Evolutionary conservation across 164 flowering plant species (phyloP).

Genomic region (Saururus chinensis): DNA sequence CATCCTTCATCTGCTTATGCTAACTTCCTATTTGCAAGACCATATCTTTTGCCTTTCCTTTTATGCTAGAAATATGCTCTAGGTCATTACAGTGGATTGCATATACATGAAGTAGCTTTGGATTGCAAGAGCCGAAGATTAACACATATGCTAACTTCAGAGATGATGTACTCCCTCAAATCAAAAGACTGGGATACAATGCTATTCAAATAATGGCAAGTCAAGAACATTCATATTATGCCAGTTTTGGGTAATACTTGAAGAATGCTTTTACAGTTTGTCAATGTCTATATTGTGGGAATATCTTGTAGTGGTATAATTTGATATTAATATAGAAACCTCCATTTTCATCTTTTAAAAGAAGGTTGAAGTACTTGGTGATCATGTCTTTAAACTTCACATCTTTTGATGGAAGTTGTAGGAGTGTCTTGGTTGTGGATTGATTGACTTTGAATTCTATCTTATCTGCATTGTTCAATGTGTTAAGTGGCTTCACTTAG

Average conservation of each 20-base stretch:
- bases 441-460: too few species aligned
- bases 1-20: too few species aligned
- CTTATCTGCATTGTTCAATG: too few species aligned
- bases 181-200: conserved; percentile 92
- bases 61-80: too few species aligned
- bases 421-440: too few species aligned
- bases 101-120: neutral
- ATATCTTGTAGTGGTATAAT: neutral
- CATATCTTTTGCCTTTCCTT: too few species aligned
- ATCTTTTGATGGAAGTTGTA: too few species aligned
- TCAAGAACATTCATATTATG: conserved; percentile 99
- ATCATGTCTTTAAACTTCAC: too few species aligned
- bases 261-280: too few species aligned
- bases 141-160: conserved; percentile 86
- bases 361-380: neutral
- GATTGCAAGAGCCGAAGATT: conserved; percentile 77
- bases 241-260: conserved; percentile 81
- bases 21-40: too few species aligned
- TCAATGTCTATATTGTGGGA: neutral
- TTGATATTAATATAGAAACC: neutral
- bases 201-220: conserved; percentile 99
- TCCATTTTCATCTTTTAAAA: neutral
- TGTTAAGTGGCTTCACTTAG: too few species aligned
- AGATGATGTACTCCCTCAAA: conserved; percentile 97
- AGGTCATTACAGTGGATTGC: neutral